Percentiles rank a stretch among this genome's conserved stretches.
These are phyloP conservation scores for Ceratobasidium theobromae DNA, from an alignment of 1,284 basidiomycete species.

Conservation along the genomic window DNA sequence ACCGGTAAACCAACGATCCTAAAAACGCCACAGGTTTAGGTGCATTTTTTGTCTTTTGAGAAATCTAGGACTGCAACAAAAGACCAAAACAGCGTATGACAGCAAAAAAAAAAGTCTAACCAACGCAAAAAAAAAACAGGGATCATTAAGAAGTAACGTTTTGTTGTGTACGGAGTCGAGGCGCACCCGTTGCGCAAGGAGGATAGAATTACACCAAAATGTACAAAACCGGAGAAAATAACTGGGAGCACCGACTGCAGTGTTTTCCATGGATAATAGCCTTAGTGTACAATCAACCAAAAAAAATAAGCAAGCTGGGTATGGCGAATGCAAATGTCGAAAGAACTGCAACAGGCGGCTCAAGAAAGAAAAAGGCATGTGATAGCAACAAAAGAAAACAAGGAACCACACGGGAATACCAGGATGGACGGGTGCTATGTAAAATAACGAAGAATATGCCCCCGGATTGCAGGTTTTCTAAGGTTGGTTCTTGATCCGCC, in stretches of 20 bases:
- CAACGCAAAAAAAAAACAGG: too few relatives aligned
- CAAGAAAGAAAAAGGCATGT: slow-evolving; percentile 17
- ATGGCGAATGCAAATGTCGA: slow-evolving; percentile 23
- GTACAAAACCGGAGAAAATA: slow-evolving; percentile 20
- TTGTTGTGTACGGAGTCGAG: too few relatives aligned
- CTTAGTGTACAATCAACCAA: slow-evolving; percentile 30
- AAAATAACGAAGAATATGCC: slow-evolving; percentile 30
- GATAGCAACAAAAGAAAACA: slow-evolving; percentile 21
- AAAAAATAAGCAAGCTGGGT: slow-evolving; percentile 25
- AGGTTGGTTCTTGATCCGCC: slow-evolving; percentile 24
- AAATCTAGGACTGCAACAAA: not conserved
- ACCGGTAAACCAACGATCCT: not conserved
- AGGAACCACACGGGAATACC: slow-evolving; percentile 5
- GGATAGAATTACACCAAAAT: slow-evolving; percentile 31
- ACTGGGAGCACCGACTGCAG: slow-evolving; percentile 2
- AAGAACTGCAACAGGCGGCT: not conserved
- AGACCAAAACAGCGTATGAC: too few relatives aligned
- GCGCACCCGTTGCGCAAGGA: not conserved
- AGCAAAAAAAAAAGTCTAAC: not conserved
- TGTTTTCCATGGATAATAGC: slow-evolving; percentile 24
- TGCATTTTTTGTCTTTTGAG: not conserved
- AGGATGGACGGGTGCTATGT: slow-evolving; percentile 20
- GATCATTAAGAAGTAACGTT: too few relatives aligned
- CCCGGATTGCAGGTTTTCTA: slow-evolving; percentile 30
- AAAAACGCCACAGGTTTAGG: not conserved